phyloP scores from a whole-genome alignment of 345 rosid genomes.

The Iberis pinnata region DNA sequence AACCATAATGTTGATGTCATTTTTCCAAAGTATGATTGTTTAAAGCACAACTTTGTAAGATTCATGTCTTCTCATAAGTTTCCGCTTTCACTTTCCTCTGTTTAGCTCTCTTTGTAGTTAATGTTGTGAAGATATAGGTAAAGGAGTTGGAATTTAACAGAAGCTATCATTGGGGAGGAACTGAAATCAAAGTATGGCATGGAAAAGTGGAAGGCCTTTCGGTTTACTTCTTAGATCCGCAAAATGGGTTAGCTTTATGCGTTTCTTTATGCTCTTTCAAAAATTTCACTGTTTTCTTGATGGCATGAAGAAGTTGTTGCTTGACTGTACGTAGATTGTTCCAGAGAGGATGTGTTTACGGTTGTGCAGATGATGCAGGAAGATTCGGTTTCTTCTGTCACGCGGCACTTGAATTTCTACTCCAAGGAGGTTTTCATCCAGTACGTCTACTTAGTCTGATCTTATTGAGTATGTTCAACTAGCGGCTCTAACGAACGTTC shows the following conservation, averaged over 20 bases:
- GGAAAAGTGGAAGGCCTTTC: slow-evolving; percentile 91
- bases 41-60: slow-evolving; percentile 71
- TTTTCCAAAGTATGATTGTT: slow-evolving; percentile 85
- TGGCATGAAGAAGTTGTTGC: slow-evolving; percentile 14
- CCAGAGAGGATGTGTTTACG: slow-evolving; percentile 64
- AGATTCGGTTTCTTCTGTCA: slow-evolving; percentile 92
- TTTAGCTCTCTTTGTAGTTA: slow-evolving; percentile 3
- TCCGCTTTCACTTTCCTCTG: neutral
- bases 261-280: slow-evolving; percentile 5
- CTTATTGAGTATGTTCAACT: neutral
- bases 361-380: slow-evolving; percentile 68
- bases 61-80: slow-evolving; percentile 13
- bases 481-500: neutral
- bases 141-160: slow-evolving; percentile 53
- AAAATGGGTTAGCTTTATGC: slow-evolving; percentile 54
- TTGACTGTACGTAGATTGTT: slow-evolving; percentile 50
- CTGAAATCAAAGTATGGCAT: slow-evolving; percentile 83
- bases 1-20: slow-evolving; percentile 80
- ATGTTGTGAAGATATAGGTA: slow-evolving; percentile 40
- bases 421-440: slow-evolving; percentile 78
- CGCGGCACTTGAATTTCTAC: slow-evolving; percentile 89
- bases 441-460: slow-evolving; percentile 35
- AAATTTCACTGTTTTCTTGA: neutral
- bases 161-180: slow-evolving; percentile 77
- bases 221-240: slow-evolving; percentile 87